Evolutionary conservation across 2,329 filamentous ascomycete species (phyloP).

Genomic region (Westerdykella aurantiaca): DNA sequence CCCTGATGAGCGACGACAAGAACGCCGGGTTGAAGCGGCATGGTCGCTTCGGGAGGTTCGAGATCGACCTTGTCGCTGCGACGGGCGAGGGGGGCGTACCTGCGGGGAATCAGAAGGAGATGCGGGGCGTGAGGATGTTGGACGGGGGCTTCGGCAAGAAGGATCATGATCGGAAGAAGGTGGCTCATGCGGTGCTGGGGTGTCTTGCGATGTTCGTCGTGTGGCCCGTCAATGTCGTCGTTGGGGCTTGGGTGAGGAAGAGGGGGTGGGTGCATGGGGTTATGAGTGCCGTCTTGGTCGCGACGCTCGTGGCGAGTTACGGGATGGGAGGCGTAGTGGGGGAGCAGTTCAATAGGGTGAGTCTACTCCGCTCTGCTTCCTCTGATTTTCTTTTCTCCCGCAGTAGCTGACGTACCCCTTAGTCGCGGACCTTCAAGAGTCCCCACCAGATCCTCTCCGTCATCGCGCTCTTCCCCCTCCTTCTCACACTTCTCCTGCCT

Average conservation of each 20-base stretch:
- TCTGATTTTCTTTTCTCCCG: background rate
- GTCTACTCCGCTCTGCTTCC: slow-evolving; percentile 3
- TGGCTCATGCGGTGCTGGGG: slow-evolving; percentile 29
- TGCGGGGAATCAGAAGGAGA: slow-evolving; percentile 8
- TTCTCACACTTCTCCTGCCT: slow-evolving; percentile 22
- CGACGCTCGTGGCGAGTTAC: slow-evolving; percentile 36
- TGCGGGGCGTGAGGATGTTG: slow-evolving; percentile 19
- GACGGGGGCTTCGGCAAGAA: slow-evolving; percentile 11
- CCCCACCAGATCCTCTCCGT: slow-evolving; percentile 47
- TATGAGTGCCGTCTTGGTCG: slow-evolving; percentile 35
- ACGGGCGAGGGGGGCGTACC: slow-evolving; percentile 35
- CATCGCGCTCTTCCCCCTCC: slow-evolving; percentile 42
- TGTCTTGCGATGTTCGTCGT: slow-evolving; percentile 31
- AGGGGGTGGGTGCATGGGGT: slow-evolving; percentile 39
- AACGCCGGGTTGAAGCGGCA: slow-evolving; percentile 36
- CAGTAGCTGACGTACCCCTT: slow-evolving; percentile 8
- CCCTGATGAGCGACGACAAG: slow-evolving; percentile 21
- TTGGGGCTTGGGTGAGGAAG: slow-evolving; percentile 36
- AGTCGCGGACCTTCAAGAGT: slow-evolving; percentile 41
- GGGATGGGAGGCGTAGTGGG: slow-evolving; percentile 41
- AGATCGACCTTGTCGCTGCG: slow-evolving; percentile 38
- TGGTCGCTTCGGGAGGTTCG: slow-evolving; percentile 37
- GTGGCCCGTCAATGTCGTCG: slow-evolving; percentile 28
- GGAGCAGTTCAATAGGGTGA: slow-evolving; percentile 37
- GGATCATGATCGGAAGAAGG: slow-evolving; percentile 24